Percentiles rank a stretch among this genome's conserved stretches.
These are phyloP conservation scores for Colletotrichum kahawae DNA, from an alignment of 2,329 filamentous ascomycete species.

Conservation along the genomic window DNA sequence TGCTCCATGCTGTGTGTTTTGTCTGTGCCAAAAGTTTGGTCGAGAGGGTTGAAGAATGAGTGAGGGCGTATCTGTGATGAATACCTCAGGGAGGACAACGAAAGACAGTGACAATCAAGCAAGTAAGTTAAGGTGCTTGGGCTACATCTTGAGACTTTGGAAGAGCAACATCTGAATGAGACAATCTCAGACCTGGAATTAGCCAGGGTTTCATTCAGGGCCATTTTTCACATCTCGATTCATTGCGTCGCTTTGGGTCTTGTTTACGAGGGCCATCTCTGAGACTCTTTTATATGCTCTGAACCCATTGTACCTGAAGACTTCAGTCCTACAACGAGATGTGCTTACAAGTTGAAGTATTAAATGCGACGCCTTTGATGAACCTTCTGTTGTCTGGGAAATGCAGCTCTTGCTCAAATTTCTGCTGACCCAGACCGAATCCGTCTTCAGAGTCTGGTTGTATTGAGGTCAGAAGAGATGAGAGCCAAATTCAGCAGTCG, in stretches of 20 bases:
- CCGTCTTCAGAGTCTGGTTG: no score
- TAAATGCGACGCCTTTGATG: neutral
- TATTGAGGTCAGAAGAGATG: neutral
- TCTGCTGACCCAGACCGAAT: no score
- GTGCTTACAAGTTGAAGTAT: neutral
- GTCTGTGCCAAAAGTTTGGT: neutral
- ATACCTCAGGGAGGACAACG: neutral
- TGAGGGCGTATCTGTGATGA: neutral
- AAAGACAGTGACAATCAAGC: fast-evolving
- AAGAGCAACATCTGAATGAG: neutral
- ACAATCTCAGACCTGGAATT: neutral
- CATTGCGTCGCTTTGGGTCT: neutral
- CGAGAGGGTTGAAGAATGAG: neutral
- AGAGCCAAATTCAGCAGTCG: neutral
- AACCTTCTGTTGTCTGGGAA: neutral
- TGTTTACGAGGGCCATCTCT: neutral
- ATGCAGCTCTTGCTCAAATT: no score
- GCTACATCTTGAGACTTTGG: neutral
- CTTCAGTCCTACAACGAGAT: neutral
- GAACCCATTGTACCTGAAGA: fast-evolving
- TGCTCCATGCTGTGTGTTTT: neutral
- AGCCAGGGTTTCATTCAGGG: no score
- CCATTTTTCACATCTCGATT: no score
- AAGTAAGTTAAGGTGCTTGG: fast-evolving
- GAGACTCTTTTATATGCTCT: neutral